Percentiles rank a stretch among this genome's conserved stretches.
Evolutionary conservation across 805 yeast species (phyloP).

Genomic region (Kurtzmaniella fragi): DNA sequence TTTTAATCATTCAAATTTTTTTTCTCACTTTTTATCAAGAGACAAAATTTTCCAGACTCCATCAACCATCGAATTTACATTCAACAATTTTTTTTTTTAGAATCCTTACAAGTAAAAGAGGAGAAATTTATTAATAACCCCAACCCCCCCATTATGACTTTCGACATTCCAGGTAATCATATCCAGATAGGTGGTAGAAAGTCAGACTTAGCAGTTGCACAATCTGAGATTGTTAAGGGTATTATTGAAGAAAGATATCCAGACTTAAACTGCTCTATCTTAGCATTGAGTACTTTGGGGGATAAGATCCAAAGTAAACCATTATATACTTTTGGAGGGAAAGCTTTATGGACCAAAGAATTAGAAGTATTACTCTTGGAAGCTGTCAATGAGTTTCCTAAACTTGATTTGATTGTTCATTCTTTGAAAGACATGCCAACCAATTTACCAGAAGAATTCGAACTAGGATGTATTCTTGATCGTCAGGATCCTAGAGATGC

Average conservation of each 20-base stretch:
- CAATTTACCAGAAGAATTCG: conserved; percentile 80
- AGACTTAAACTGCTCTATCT: conserved; percentile 62
- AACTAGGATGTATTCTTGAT: conserved; percentile 77
- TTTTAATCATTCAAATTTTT: background rate
- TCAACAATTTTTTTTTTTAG: conserved; percentile 2
- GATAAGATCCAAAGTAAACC: conserved; percentile 85
- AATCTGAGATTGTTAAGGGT: conserved; percentile 68
- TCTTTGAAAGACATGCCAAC: conserved; percentile 94
- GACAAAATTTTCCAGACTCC: background rate
- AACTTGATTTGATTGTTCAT: conserved; percentile 87
- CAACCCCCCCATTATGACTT: conserved; percentile 12
- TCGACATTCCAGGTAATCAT: conserved; percentile 22
- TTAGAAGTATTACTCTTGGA: conserved; percentile 72
- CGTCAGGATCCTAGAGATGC: conserved; percentile 96
- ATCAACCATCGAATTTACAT: background rate
- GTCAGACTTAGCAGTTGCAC: conserved; percentile 82
- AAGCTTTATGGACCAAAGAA: conserved; percentile 94
- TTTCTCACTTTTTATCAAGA: background rate
- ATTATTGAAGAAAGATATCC: conserved; percentile 58
- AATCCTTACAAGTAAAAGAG: conserved; percentile 11
- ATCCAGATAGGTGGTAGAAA: conserved; percentile 81
- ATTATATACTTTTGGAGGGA: conserved; percentile 92
- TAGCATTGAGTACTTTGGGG: conserved; percentile 82
- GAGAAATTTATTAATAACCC: too few relatives aligned
- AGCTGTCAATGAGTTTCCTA: conserved; percentile 55